Conservation (phyloP, 176 grass and related monocot species). For the Miscanthus lutarioriparius region DNA sequence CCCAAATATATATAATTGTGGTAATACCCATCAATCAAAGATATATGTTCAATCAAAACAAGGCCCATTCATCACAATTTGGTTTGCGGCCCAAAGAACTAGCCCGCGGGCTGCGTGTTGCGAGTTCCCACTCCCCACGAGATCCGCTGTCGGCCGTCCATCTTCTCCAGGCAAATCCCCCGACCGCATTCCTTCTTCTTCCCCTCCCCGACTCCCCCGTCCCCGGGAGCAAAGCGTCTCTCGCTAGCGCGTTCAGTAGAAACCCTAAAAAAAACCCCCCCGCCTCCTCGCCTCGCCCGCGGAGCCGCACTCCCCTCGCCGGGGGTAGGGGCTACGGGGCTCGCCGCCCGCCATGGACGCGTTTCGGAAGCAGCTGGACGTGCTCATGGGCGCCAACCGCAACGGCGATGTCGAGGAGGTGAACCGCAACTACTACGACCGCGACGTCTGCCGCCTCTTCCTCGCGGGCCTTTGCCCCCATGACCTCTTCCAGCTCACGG, state of each 20-base stretch:
- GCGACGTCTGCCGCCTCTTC: slow-evolving; percentile 94
- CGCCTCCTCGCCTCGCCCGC: background rate
- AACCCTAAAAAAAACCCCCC: slow-evolving; percentile 46
- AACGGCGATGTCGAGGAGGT: slow-evolving; percentile 94
- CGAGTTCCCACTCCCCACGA: background rate
- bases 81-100: background rate
- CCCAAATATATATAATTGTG: too few species aligned
- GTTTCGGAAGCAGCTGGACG: slow-evolving; percentile 91
- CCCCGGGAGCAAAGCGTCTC: background rate
- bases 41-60: background rate
- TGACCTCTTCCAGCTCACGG: slow-evolving; percentile 98
- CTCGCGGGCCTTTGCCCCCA: slow-evolving; percentile 91
- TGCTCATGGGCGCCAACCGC: slow-evolving; percentile 95
- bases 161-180: too few species aligned
- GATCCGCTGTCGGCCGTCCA: background rate
- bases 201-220: background rate
- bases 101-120: too few species aligned
- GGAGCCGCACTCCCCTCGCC: slow-evolving; percentile 13
- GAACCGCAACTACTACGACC: slow-evolving; percentile 92
- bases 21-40: too few species aligned
- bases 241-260: background rate
- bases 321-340: background rate
- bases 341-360: slow-evolving; percentile 58
- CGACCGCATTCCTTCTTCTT: too few species aligned
- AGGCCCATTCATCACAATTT: background rate